Percentiles rank a stretch among this genome's conserved stretches.
These are phyloP conservation scores for Ophiostoma populinum DNA, from an alignment of 2,329 filamentous ascomycete genomes.

Conservation along the genomic window DNA sequence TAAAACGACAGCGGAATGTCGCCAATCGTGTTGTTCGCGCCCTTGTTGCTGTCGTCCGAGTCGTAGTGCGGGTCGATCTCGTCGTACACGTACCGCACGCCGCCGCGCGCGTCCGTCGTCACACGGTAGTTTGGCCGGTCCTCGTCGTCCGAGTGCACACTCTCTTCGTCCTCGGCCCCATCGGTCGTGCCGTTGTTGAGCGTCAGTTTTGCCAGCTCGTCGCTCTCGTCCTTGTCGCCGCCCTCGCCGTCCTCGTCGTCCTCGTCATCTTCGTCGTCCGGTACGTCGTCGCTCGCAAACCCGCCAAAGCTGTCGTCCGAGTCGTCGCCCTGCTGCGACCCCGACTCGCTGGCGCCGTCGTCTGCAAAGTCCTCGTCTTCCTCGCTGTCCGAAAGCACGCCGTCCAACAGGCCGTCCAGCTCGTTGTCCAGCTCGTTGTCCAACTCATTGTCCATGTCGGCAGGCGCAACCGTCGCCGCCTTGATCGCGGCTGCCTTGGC, in stretches of 20 bases:
- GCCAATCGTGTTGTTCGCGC: slow-evolving; percentile 77
- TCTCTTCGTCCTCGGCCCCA: slow-evolving; percentile 16
- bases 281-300: slow-evolving; percentile 21
- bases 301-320: slow-evolving; percentile 33
- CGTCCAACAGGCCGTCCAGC: slow-evolving; percentile 33
- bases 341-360: slow-evolving; percentile 24
- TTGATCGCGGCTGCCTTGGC: not conserved
- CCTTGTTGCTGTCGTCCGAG: slow-evolving; percentile 74
- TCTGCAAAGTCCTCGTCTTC: slow-evolving; percentile 35
- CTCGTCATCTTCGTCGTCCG: slow-evolving; percentile 23
- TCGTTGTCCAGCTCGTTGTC: slow-evolving; percentile 44
- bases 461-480: slow-evolving; percentile 23
- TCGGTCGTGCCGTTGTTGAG: slow-evolving; percentile 16
- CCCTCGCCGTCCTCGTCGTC: slow-evolving; percentile 26
- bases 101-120: slow-evolving; percentile 74
- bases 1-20: slow-evolving; percentile 91
- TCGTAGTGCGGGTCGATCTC: slow-evolving; percentile 93
- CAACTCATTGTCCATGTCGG: slow-evolving; percentile 29
- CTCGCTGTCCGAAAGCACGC: slow-evolving; percentile 38
- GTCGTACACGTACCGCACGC: slow-evolving; percentile 76
- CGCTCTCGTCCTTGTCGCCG: slow-evolving; percentile 24
- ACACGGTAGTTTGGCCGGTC: slow-evolving; percentile 33
- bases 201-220: slow-evolving; percentile 19
- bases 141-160: slow-evolving; percentile 21
- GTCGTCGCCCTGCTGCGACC: slow-evolving; percentile 20